Conservation (phyloP, 805 yeast species). For the Metschnikowia santaceciliae region DNA sequence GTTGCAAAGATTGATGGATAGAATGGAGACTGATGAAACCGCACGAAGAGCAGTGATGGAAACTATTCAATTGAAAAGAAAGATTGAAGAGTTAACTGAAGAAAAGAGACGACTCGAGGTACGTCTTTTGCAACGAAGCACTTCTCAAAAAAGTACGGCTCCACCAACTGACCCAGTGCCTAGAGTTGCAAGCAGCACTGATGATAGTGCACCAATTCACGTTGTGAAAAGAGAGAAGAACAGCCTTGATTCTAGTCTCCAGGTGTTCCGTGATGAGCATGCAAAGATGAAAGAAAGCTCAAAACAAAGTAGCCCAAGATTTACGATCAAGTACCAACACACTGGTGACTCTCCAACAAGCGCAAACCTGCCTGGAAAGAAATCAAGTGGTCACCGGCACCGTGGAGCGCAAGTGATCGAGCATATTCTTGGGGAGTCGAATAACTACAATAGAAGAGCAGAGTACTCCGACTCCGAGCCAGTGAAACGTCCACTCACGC, state of each 20-base stretch:
- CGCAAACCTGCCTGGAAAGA: not conserved
- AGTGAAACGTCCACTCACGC: constrained; percentile 1
- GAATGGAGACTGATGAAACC: constrained; percentile 32
- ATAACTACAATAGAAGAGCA: not conserved
- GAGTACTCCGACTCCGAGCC: not conserved
- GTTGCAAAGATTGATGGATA: constrained; percentile 33
- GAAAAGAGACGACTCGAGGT: not conserved
- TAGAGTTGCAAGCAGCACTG: not conserved
- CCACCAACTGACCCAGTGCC: not conserved
- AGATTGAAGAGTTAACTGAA: constrained; percentile 20
- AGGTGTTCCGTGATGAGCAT: not conserved
- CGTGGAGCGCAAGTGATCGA: not conserved
- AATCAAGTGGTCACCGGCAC: not conserved
- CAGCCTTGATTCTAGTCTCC: not conserved
- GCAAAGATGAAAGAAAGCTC: not conserved
- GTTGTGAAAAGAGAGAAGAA: not conserved
- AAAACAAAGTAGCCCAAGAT: not conserved
- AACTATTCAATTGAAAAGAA: constrained; percentile 22
- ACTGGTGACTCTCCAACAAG: not conserved
- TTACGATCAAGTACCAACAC: not conserved
- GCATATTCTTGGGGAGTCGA: not conserved
- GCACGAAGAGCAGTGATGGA: constrained; percentile 34
- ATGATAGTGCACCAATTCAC: not conserved
- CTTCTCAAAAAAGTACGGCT: not conserved
- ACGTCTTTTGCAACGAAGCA: not conserved